Conservation (phyloP, 2,329 filamentous ascomycete genomes). For the Plectosphaerella cucumerina region DNA sequence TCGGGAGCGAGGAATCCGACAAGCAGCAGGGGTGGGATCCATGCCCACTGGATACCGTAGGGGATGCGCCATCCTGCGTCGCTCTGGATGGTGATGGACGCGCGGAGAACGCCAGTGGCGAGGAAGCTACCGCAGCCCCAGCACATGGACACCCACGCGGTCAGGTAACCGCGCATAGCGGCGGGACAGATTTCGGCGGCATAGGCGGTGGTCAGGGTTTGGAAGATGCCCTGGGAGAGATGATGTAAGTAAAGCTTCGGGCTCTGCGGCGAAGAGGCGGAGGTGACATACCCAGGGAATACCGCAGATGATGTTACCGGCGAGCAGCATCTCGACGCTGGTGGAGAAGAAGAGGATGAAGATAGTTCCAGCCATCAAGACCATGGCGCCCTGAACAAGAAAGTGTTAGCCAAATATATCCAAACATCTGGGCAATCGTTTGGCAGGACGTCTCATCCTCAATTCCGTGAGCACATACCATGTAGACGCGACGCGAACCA, state of each 20-base stretch:
- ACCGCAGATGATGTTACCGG: slow-evolving; percentile 15
- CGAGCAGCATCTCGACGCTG: slow-evolving; percentile 34
- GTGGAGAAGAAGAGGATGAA: slow-evolving; percentile 46
- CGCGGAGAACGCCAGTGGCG: slow-evolving; percentile 28
- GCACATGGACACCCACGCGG: slow-evolving; percentile 33
- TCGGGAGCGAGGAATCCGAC: slow-evolving; percentile 43
- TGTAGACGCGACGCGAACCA: slow-evolving; percentile 31
- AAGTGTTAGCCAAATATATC: neutral
- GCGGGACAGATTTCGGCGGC: slow-evolving; percentile 30
- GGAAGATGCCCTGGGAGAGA: slow-evolving; percentile 29
- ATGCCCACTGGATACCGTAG: slow-evolving; percentile 46
- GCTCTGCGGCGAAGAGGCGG: no score
- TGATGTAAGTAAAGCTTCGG: no score
- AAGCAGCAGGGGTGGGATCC: slow-evolving; percentile 38
- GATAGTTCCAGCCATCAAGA: slow-evolving; percentile 35
- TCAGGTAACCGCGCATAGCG: slow-evolving; percentile 34
- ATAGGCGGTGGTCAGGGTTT: slow-evolving; percentile 32
- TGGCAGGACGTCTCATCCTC: no score
- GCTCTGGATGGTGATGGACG: slow-evolving; percentile 10
- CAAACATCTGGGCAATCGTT: slow-evolving; percentile 17
- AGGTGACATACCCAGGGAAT: slow-evolving; percentile 23
- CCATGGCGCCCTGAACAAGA: neutral
- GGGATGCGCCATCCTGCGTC: slow-evolving; percentile 18
- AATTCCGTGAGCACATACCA: slow-evolving; percentile 15
- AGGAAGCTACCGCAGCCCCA: slow-evolving; percentile 33